Conservation (phyloP, 148 eudicot species). For the Vaccinium myrtillus region DNA sequence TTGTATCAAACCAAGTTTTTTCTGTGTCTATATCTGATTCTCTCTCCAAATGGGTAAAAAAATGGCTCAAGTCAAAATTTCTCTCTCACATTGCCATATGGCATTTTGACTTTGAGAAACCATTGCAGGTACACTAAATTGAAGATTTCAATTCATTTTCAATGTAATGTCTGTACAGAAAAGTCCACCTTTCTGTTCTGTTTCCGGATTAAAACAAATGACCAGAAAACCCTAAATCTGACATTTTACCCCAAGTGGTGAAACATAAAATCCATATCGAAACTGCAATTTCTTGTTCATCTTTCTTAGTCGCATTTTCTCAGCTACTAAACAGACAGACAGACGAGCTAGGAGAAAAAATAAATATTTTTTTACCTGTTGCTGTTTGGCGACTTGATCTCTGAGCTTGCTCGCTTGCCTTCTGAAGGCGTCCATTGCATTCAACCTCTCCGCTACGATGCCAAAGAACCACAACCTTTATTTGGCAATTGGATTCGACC, state of each 20-base stretch:
- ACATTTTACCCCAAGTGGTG: neutral
- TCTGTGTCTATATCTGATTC: neutral
- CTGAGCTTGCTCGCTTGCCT: conserved; percentile 80
- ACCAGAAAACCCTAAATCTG: neutral
- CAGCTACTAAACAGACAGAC: neutral
- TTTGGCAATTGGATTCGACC: neutral
- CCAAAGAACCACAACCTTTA: neutral
- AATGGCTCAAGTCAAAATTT: neutral
- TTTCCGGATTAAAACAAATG: neutral
- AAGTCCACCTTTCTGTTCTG: neutral
- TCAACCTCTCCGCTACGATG: neutral
- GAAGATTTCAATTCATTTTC: neutral
- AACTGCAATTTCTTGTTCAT: conserved; percentile 2
- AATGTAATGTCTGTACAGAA: neutral
- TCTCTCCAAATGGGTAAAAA: neutral
- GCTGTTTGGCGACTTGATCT: conserved; percentile 92
- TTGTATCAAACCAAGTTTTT: neutral
- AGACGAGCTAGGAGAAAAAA: neutral
- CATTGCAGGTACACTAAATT: neutral
- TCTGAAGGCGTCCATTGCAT: conserved; percentile 72
- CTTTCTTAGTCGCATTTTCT: neutral
- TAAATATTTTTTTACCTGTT: conserved; percentile 48
- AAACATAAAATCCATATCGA: neutral
- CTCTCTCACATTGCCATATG: neutral
- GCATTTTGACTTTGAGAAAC: neutral